Evolutionary conservation across 768 basidiomycete genomes (phyloP).

Genomic region (Cantharellus cinnabarinus): DNA sequence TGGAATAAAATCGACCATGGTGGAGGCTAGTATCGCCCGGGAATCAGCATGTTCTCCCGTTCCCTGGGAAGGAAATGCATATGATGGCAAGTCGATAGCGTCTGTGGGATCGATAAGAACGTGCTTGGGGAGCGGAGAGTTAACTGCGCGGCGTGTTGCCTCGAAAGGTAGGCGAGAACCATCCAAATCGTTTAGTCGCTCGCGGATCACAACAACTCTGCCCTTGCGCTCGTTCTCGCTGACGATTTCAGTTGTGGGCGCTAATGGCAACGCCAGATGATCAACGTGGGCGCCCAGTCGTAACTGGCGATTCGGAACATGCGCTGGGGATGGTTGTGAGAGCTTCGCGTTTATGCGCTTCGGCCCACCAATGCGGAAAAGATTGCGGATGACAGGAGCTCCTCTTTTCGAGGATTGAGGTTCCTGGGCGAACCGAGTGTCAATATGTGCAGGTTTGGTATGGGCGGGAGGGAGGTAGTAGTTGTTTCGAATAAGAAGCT

Average conservation of each 20-base stretch:
- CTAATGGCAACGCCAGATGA: no score
- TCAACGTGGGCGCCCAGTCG: no score
- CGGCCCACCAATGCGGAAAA: not conserved
- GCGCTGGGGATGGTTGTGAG: constrained; percentile 6
- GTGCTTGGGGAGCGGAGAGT: constrained; percentile 11
- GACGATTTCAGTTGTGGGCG: constrained; percentile 17
- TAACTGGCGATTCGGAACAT: constrained; percentile 14
- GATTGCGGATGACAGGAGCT: not conserved
- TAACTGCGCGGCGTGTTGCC: not conserved
- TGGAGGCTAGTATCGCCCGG: constrained; percentile 6
- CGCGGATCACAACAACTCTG: constrained; percentile 65
- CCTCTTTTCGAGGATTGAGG: not conserved
- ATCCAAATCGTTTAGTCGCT: constrained; percentile 50
- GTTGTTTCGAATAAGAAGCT: constrained; percentile 66
- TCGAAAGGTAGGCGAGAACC: not conserved
- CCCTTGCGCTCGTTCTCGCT: constrained; percentile 22
- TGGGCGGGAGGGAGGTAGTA: constrained; percentile 82
- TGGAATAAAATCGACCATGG: constrained; percentile 7
- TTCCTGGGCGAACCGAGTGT: not conserved
- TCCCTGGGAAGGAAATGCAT: constrained; percentile 9
- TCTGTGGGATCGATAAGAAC: constrained; percentile 64
- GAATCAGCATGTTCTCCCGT: constrained; percentile 3
- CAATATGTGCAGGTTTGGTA: constrained; percentile 33
- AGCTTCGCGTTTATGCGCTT: not conserved
- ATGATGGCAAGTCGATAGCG: constrained; percentile 52